These are phyloP conservation scores for Penicillium sp. DNA, from an alignment of 2,329 filamentous ascomycete species.

Conservation along the genomic window DNA sequence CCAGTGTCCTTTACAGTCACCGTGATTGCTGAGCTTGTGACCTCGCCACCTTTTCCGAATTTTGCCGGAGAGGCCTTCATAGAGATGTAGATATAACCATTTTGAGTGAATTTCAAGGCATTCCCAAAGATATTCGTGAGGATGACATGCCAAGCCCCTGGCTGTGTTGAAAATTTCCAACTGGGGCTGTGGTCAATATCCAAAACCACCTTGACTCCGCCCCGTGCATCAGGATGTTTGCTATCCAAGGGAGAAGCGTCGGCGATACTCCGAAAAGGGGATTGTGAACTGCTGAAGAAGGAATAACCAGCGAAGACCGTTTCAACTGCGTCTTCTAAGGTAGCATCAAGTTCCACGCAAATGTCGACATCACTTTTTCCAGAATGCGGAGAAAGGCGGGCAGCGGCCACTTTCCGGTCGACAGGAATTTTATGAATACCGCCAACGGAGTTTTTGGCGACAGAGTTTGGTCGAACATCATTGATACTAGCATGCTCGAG, in stretches of 20 bases:
- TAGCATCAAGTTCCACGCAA: slow-evolving; percentile 13
- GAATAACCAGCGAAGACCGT: slow-evolving; percentile 18
- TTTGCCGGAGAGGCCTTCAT: background rate
- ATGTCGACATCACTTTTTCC: slow-evolving; percentile 1
- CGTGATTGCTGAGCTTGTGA: slow-evolving; percentile 14
- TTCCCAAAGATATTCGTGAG: slow-evolving; percentile 21
- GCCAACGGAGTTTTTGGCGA: background rate
- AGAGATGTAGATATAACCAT: slow-evolving; percentile 12
- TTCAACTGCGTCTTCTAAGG: slow-evolving; percentile 17
- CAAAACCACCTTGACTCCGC: slow-evolving; percentile 12
- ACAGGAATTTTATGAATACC: background rate
- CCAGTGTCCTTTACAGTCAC: slow-evolving; percentile 33
- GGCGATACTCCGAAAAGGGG: background rate
- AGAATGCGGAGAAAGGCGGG: background rate
- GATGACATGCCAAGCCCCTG: slow-evolving; percentile 17
- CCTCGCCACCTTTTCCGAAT: background rate
- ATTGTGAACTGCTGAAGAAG: slow-evolving; percentile 4
- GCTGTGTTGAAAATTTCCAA: slow-evolving; percentile 12
- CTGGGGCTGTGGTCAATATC: slow-evolving; percentile 11
- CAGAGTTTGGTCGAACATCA: slow-evolving; percentile 7
- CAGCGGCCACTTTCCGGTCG: background rate
- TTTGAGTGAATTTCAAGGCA: slow-evolving; percentile 19
- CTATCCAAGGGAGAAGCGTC: background rate
- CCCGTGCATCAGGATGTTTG: background rate
- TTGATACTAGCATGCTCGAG: slow-evolving; percentile 30